Percentiles rank a stretch among this genome's conserved stretches.
These are phyloP conservation scores for Lavandula angustifolia DNA, from an alignment of 257 asterid species.

Conservation along the genomic window DNA sequence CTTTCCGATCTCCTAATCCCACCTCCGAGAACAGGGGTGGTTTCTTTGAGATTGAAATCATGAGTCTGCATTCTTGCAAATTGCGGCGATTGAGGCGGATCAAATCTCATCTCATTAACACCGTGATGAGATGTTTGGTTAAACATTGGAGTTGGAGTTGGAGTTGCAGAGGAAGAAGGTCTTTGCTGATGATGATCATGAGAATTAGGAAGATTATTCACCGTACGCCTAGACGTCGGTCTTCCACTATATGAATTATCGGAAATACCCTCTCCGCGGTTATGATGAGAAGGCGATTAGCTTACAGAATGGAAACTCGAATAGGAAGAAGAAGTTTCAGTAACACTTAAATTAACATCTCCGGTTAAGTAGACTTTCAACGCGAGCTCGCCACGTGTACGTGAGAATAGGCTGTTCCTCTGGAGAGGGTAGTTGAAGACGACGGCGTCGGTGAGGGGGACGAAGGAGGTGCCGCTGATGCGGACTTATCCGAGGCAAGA, in stretches of 20 bases:
- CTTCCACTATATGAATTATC: too few species aligned
- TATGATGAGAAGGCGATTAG: constrained; percentile 33
- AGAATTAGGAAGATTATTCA: constrained; percentile 47
- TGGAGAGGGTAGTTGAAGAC: constrained; percentile 78
- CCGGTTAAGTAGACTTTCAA: constrained; percentile 69
- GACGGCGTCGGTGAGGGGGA: constrained; percentile 69
- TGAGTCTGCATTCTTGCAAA: too few species aligned
- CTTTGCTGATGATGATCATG: constrained; percentile 37
- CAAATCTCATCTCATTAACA: constrained; percentile 47
- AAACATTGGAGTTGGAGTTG: constrained; percentile 38
- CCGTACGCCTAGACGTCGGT: constrained; percentile 41
- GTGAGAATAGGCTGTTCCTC: constrained; percentile 57
- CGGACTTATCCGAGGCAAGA: constrained; percentile 71
- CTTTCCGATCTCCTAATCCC: constrained; percentile 45
- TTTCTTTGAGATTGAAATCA: constrained; percentile 56
- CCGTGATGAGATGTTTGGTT: constrained; percentile 39
- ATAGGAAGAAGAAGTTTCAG: constrained; percentile 24
- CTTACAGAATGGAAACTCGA: constrained; percentile 40
- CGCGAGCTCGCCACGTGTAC: constrained; percentile 73
- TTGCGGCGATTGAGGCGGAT: constrained; percentile 18
- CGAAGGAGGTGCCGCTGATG: constrained; percentile 63
- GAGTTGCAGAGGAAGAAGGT: constrained; percentile 16
- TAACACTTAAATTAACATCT: constrained; percentile 20
- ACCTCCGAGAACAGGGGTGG: constrained; percentile 70
- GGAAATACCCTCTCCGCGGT: too few species aligned